Base-by-base conservation (phyloP, 331 rosid genomes). In the Cydonia oblonga region DNA sequence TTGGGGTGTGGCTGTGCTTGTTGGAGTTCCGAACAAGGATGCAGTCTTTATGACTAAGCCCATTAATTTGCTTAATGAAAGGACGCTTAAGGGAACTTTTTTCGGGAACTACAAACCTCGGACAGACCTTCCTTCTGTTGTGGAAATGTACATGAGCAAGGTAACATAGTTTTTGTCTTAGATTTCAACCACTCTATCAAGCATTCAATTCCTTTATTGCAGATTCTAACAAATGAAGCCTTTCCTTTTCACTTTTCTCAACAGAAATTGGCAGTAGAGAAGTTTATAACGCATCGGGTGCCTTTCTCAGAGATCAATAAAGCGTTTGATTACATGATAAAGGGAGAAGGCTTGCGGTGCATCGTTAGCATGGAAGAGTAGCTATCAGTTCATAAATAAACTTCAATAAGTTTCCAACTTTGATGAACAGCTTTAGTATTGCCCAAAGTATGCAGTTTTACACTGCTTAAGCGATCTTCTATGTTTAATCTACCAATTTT, bases 1-100 rank as follows among this genome's bases (percentile, higher is more conserved):
- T 0, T 84, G 83, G 87, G 85, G 87, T 57, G 85, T 84, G 13
- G 81, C 85, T 44, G 85, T 84, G 59, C 87, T 84, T 46, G 85
- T 80, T 25, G 85, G 85, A 46, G 85, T 84, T 5, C 83, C 87
- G 2, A 61, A 29, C 25, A 80, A 80, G 70, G 87, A 81, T 30
- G 83, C 85, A 14, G 68, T 81, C 25, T 84, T 78, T 79, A 80
- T 63, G 85, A 84, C 85, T 13, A 70, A 81, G 15, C 87, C 85
- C 24, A 77, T 84, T n/a, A 84, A 84, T 64, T 1, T 84, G 46
- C 81, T 84, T 4, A 80, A 80, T 18, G 87, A 80, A 54, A 80
- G 85, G 68, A 84, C 87, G 5, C 76, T 84, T 1, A 78, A 46
- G 52, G 86, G 86, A 46, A 74, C 78, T 53, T 64, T 64, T 69